A percentile compares a stretch with the other conserved stretches of the same genome.
Evolutionary conservation across 257 asterid species (phyloP).

Genomic region (Solanum paucissectum): DNA sequence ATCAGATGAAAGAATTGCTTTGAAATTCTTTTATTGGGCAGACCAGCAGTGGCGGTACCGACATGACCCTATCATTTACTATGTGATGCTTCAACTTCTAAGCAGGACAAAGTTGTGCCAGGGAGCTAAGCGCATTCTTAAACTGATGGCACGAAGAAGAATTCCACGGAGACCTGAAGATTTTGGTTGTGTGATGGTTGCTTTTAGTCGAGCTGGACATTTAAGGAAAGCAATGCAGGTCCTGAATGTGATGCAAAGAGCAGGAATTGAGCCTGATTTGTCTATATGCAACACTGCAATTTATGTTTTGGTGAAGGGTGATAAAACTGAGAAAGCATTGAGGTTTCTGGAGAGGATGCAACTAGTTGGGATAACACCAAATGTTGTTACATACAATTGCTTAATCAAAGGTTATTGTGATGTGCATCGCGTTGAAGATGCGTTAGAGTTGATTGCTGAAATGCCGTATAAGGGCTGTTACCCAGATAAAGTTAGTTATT

Average conservation of each 20-base stretch:
- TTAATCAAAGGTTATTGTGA: constrained; percentile 89
- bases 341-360: constrained; percentile 69
- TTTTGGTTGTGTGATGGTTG: constrained; percentile 85
- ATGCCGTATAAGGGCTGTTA: constrained; percentile 62
- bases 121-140: constrained; percentile 81
- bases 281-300: constrained; percentile 66
- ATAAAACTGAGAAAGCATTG: constrained; percentile 63
- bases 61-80: constrained; percentile 64
- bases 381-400: constrained; percentile 63
- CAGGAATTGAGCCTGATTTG: constrained; percentile 59
- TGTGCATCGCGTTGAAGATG: constrained; percentile 36
- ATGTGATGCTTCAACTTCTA: constrained; percentile 62
- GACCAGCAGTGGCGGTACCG: constrained; percentile 84
- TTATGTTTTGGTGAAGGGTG: constrained; percentile 76
- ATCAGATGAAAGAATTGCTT: constrained; percentile 75
- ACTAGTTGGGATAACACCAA: constrained; percentile 60
- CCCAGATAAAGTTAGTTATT: constrained; percentile 81
- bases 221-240: constrained; percentile 72
- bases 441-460: constrained; percentile 52
- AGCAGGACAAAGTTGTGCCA: constrained; percentile 85
- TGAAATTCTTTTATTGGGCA: constrained; percentile 86
- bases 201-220: constrained; percentile 89
- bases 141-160: constrained; percentile 54
- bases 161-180: constrained; percentile 53
- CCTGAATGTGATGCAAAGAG: constrained; percentile 63